Evolutionary conservation across 495 filamentous ascomycete genomes (phyloP).

Genomic region (Hyaloscypha bicolor): DNA sequence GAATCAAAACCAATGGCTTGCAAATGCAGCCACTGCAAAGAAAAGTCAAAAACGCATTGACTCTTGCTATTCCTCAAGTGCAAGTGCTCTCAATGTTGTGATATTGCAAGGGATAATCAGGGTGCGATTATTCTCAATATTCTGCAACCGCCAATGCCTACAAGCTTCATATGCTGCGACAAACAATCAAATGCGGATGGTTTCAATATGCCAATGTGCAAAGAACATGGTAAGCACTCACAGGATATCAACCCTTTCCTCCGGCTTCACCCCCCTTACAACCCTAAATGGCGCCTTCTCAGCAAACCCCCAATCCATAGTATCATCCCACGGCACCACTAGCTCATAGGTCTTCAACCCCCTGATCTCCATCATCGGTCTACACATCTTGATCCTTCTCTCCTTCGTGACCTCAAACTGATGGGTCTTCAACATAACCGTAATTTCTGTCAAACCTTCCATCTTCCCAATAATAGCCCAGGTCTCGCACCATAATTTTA

Average conservation of each 20-base stretch:
- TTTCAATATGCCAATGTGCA: too few relatives aligned
- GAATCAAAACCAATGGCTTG: too few relatives aligned
- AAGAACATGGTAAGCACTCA: too few relatives aligned
- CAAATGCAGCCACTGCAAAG: too few relatives aligned
- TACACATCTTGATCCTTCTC: slow-evolving; percentile 24
- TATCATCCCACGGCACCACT: slow-evolving; percentile 21
- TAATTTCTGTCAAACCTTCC: slow-evolving; percentile 17
- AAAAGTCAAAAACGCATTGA: too few relatives aligned
- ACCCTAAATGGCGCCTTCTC: slow-evolving; percentile 23
- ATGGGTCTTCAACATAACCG: slow-evolving; percentile 21
- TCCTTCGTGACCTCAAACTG: slow-evolving; percentile 15
- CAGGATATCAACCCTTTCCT: neutral
- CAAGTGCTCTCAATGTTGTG: too few relatives aligned
- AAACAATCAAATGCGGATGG: too few relatives aligned
- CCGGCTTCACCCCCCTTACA: neutral
- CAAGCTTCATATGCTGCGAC: too few relatives aligned
- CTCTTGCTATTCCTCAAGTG: too few relatives aligned
- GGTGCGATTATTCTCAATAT: too few relatives aligned
- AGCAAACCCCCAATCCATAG: slow-evolving; percentile 24
- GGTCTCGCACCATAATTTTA: slow-evolving; percentile 16
- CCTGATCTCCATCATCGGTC: slow-evolving; percentile 23
- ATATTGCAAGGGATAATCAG: too few relatives aligned
- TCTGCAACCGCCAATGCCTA: too few relatives aligned
- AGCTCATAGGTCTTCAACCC: slow-evolving; percentile 20
- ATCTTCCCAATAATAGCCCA: slow-evolving; percentile 25